These are phyloP conservation scores for Aspergillus versicolor DNA, from an alignment of 2,329 filamentous ascomycete genomes.

Conservation along the genomic window DNA sequence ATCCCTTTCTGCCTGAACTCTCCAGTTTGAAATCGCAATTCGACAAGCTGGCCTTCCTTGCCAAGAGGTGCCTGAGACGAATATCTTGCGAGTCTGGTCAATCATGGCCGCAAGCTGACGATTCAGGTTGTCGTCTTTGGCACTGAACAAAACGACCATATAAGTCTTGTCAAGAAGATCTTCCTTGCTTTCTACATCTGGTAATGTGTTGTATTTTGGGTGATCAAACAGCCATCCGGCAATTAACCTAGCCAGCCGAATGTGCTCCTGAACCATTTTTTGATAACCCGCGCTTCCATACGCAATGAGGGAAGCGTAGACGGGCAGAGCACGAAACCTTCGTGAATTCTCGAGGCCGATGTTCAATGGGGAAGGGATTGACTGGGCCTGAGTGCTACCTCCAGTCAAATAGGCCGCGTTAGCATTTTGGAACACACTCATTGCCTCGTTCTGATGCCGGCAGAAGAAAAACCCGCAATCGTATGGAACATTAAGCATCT, in stretches of 20 bases:
- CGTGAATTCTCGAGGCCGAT: constrained; percentile 88
- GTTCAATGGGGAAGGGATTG: constrained; percentile 78
- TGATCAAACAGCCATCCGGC: constrained; percentile 63
- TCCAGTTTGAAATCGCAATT: constrained; percentile 87
- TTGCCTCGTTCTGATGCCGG: constrained; percentile 58
- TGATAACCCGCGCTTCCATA: constrained; percentile 70
- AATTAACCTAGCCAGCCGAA: constrained; percentile 67
- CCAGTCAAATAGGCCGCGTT: constrained; percentile 76
- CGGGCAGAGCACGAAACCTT: constrained; percentile 84
- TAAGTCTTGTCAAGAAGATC: constrained; percentile 56
- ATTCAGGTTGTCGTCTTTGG: constrained; percentile 65
- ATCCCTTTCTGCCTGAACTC: constrained; percentile 68
- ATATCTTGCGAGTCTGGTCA: constrained; percentile 72
- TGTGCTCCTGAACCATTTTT: constrained; percentile 70
- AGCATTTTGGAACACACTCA: constrained; percentile 73
- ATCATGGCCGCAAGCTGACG: constrained; percentile 66
- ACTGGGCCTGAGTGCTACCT: constrained; percentile 31
- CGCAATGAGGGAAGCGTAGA: constrained; percentile 75
- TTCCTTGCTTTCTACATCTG: constrained; percentile 41
- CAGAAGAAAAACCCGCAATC: constrained; percentile 90
- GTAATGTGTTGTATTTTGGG: constrained; percentile 66
- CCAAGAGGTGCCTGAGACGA: constrained; percentile 81
- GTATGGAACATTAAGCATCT: constrained; percentile 92
- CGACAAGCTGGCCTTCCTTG: constrained; percentile 69
- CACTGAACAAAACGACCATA: constrained; percentile 76